Base-by-base conservation (phyloP, 805 yeast genomes). In the Ogataea populi-albae region DNA sequence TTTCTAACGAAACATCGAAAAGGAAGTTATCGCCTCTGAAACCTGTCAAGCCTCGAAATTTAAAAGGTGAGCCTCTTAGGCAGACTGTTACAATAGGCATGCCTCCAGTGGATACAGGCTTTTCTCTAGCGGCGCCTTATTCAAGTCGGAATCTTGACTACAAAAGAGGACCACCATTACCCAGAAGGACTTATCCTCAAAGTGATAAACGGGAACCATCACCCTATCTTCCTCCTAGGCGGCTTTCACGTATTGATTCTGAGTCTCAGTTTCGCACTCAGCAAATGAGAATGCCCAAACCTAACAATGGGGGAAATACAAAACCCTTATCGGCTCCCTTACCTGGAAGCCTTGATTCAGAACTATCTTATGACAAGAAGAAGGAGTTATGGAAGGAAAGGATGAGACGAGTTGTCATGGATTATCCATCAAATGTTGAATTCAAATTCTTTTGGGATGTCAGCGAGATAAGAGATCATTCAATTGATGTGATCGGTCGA, bases 371-470 rank as follows among this genome's bases (percentile, higher is more conserved):
- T 11, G 85, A 78, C 45, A 75, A 69, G 38, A 70, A 65, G 29
- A 68, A 69, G 17, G 79, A 75, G 15, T 47, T 63, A 14, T 81
- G 89, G 89, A 69, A 68, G 36, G 61, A 62, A 21, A 65, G 86
- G 28, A 64, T 77, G 1, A 43, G 58, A n/a, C 54, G 59, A 4
- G 71, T 77, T 8, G 54, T 65, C 7, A 50, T 57, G 30, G 57
- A 54, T 37, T 55, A 74, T 15, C 76, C 77, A 1, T 49, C 50
- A 1, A 43, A 55, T 9, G 59, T 71, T 8, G 52, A 58, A 12
- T 54, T 74, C 37, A 57, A 58, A 30, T 58, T 71, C 45, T 74
- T 76, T 75, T 52, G 68, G 39, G 54, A 61, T 22, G 69, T 69
- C 2, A 45, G 47, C 5, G 74, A 68, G 30, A 54, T 73, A 4